Percentiles rank a stretch among this genome's conserved stretches.
Evolutionary conservation across 352 stramenopile species (phyloP).

Genomic region (Pythium dissimile): DNA sequence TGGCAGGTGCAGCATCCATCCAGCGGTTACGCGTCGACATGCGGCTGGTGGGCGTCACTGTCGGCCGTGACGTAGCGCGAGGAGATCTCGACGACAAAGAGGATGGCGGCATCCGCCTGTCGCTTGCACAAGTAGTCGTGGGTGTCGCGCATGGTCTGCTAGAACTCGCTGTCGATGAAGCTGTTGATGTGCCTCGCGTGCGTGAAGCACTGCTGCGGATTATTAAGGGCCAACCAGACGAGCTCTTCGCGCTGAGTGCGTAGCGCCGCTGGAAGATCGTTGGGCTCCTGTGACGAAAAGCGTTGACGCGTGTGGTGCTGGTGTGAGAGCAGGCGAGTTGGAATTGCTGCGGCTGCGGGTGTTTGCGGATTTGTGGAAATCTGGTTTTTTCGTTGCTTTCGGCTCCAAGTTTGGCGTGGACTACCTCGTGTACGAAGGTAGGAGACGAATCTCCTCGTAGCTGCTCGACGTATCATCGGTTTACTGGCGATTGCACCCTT

Average conservation of each 20-base stretch:
- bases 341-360: constrained; percentile 33
- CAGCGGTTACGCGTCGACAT: not conserved
- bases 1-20: not conserved
- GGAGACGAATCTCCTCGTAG: no score
- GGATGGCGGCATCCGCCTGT: constrained; percentile 27
- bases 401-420: constrained; percentile 84
- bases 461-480: no score
- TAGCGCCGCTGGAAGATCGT: no score
- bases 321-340: no score
- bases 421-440: constrained; percentile 77
- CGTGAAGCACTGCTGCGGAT: not conserved
- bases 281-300: no score
- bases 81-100: constrained; percentile 15
- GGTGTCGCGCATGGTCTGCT: constrained; percentile 37
- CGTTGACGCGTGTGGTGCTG: no score
- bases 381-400: constrained; percentile 61
- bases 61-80: not conserved
- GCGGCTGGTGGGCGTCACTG: constrained; percentile 2
- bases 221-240: not conserved
- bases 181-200: not conserved
- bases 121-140: constrained; percentile 45
- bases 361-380: constrained; percentile 65
- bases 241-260: not conserved
- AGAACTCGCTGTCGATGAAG: constrained; percentile 16
- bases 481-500: no score